Conservation (phyloP, 352 stramenopile species). For the Thraustochytrium sp. region DNA sequence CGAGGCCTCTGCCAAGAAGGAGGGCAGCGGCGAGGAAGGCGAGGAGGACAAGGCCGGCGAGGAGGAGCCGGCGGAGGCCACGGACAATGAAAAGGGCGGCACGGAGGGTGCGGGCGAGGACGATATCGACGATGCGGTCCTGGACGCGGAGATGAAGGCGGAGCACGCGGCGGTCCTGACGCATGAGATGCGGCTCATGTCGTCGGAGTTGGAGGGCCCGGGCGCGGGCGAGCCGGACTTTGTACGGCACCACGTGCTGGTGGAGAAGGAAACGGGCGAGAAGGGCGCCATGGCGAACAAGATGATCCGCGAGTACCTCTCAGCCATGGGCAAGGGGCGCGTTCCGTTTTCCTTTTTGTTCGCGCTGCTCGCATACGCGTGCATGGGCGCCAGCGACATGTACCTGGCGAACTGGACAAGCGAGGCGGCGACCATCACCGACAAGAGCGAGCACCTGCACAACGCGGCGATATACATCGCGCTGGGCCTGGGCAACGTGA, state of each 20-base stretch:
- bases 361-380: neutral
- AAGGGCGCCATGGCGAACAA: slow-evolving; percentile 2
- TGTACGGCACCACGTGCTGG: slow-evolving; percentile 16
- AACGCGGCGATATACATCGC: slow-evolving; percentile 62
- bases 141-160: too few relatives aligned
- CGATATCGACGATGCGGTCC: neutral
- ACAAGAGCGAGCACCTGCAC: slow-evolving; percentile 42
- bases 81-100: neutral
- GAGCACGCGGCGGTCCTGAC: too few relatives aligned
- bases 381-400: slow-evolving; percentile 14
- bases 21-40: neutral
- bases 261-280: neutral
- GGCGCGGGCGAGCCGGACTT: neutral
- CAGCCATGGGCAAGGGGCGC: neutral
- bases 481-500: slow-evolving; percentile 56
- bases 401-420: slow-evolving; percentile 28
- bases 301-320: neutral
- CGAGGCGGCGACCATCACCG: neutral
- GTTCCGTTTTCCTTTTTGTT: slow-evolving; percentile 17
- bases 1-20: neutral
- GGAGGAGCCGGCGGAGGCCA: neutral
- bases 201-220: slow-evolving; percentile 14
- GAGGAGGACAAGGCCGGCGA: neutral
- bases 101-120: neutral
- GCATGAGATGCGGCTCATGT: neutral